A percentile compares a stretch with the other conserved stretches of the same genome.
phyloP scores from a whole-genome alignment of 2,329 filamentous ascomycete species.

The Arthrobotrys sinensis region DNA sequence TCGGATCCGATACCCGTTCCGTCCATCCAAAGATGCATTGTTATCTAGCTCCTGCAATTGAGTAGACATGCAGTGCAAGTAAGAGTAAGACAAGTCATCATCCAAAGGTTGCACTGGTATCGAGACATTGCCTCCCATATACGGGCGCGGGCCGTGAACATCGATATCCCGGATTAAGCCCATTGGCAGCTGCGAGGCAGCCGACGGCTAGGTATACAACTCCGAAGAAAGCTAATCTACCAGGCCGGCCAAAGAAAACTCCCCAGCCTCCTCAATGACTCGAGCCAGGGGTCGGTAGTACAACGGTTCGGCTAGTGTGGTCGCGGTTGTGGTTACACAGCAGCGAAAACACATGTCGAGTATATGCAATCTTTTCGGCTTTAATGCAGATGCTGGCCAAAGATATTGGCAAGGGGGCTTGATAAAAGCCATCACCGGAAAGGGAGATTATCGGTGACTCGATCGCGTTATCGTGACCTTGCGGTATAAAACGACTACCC shows the following conservation, averaged over 20 bases:
- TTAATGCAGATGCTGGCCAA: not conserved
- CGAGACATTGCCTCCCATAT: not conserved
- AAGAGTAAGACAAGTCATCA: not conserved
- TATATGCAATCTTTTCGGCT: slow-evolving; percentile 6
- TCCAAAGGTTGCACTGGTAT: not conserved
- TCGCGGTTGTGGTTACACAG: slow-evolving; percentile 14
- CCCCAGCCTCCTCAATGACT: slow-evolving; percentile 12
- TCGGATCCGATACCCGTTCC: not conserved
- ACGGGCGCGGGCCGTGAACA: not conserved
- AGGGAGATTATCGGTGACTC: not conserved
- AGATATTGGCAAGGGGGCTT: not conserved
- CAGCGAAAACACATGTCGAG: slow-evolving; percentile 18
- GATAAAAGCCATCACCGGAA: not conserved
- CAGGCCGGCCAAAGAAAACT: not conserved
- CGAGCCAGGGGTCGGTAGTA: slow-evolving; percentile 5
- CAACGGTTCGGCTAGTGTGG: slow-evolving; percentile 4
- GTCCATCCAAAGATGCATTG: not conserved
- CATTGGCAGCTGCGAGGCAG: not conserved
- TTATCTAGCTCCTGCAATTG: not conserved
- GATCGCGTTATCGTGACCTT: slow-evolving; percentile 22
- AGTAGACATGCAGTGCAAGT: not conserved
- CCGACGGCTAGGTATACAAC: not conserved
- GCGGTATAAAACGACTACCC: not conserved
- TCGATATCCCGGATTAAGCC: slow-evolving; percentile 1
- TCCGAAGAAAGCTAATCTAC: not conserved